Percentiles rank a stretch among this genome's conserved stretches.
phyloP scores from a whole-genome alignment of 306 rosid genomes.

The Citrullus amarus region DNA sequence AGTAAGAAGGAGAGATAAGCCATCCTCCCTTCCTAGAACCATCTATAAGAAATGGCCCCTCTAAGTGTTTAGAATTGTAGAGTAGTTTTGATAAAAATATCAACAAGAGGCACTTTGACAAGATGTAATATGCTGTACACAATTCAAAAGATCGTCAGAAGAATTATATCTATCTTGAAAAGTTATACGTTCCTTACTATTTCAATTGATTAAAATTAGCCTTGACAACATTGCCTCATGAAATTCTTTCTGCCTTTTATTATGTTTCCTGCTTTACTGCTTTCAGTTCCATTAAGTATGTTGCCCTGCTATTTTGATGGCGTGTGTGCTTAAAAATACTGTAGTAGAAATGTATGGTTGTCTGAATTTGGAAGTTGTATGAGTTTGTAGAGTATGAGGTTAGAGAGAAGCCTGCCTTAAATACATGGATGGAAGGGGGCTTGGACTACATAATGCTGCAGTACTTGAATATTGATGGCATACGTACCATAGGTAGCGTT shows the following conservation, averaged over 20 bases:
- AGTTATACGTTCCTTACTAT: not conserved
- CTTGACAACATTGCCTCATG: not conserved
- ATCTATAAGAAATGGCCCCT: not conserved
- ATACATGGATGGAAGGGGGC: slow-evolving; percentile 97
- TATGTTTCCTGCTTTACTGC: not conserved
- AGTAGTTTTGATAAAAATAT: not conserved
- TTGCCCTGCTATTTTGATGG: not conserved
- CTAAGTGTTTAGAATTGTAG: not conserved
- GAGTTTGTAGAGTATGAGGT: slow-evolving; percentile 75
- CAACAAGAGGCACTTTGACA: not conserved
- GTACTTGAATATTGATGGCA: slow-evolving; percentile 78
- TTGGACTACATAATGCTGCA: slow-evolving; percentile 95
- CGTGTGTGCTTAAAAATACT: not conserved
- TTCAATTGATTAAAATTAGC: not conserved
- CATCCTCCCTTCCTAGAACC: not conserved
- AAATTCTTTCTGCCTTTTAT: not conserved
- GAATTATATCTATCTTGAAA: not conserved
- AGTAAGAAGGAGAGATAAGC: not conserved
- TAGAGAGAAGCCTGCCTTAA: slow-evolving; percentile 58
- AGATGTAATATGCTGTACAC: not conserved
- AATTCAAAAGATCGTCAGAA: not conserved
- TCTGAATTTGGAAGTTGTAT: slow-evolving; percentile 13
- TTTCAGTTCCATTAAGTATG: not conserved
- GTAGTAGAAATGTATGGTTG: not conserved
- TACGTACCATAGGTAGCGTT: slow-evolving; percentile 90